These are phyloP conservation scores for Globisporangium splendens DNA, from an alignment of 352 stramenopile species.

Conservation along the genomic window DNA sequence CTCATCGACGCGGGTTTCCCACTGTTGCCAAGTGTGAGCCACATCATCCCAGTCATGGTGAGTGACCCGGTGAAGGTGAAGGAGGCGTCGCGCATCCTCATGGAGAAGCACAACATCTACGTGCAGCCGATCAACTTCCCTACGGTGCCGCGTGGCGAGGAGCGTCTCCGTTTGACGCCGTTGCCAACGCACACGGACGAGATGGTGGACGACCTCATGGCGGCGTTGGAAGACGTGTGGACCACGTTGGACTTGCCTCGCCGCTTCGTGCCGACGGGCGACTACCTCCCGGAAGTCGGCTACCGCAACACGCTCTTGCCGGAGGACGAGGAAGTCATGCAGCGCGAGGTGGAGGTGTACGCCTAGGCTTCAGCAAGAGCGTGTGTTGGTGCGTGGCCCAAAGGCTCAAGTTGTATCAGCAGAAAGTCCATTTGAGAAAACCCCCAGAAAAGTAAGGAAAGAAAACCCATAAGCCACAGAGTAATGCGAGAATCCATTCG, in stretches of 20 bases:
- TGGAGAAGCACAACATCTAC: constrained; percentile 91
- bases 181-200: constrained; percentile 83
- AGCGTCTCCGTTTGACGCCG: constrained; percentile 87
- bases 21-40: constrained; percentile 80
- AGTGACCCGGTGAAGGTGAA: constrained; percentile 87
- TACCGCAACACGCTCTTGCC: constrained; percentile 65
- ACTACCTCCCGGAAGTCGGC: constrained; percentile 79
- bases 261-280: constrained; percentile 50
- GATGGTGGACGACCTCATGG: constrained; percentile 86
- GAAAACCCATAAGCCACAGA: neutral
- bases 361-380: constrained; percentile 16
- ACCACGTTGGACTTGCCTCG: constrained; percentile 77
- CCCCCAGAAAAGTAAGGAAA: too few species aligned
- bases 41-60: constrained; percentile 90
- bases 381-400: neutral
- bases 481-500: too few species aligned
- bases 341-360: constrained; percentile 34
- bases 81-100: constrained; percentile 84
- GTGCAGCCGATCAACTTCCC: constrained; percentile 92
- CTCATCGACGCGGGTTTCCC: constrained; percentile 84
- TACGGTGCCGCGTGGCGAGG: constrained; percentile 84
- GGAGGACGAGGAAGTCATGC: constrained; percentile 37
- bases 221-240: constrained; percentile 84
- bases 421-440: neutral
- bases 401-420: neutral